Conservation (phyloP, 2,329 filamentous ascomycete species). For the Aspergillus fructus region DNA sequence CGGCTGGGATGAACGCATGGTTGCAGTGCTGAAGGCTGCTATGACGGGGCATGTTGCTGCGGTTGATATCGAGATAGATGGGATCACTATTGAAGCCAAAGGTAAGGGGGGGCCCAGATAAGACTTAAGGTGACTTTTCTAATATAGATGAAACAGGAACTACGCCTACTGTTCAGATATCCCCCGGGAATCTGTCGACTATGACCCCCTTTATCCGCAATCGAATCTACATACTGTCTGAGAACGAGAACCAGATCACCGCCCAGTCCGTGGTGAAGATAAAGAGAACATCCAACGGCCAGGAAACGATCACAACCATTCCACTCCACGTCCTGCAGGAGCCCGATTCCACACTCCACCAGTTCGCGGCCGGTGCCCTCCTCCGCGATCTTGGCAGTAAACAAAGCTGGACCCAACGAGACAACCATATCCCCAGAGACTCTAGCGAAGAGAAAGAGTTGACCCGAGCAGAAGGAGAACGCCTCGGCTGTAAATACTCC, state of each 20-base stretch:
- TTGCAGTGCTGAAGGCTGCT: slow-evolving; percentile 67
- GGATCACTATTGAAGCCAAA: background rate
- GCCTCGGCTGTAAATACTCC: background rate
- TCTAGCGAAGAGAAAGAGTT: background rate
- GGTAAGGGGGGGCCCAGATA: background rate
- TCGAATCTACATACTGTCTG: background rate
- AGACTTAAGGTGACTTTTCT: background rate
- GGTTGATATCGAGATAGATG: background rate
- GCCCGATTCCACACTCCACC: background rate
- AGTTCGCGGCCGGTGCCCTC: background rate
- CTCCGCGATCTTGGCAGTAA: background rate
- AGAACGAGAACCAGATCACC: background rate
- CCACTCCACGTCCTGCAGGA: background rate
- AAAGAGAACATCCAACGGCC: background rate
- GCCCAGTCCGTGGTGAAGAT: background rate
- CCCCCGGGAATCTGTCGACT: background rate
- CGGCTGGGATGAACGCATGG: slow-evolving; percentile 62
- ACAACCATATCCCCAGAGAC: fast-evolving
- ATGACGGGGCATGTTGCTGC: slow-evolving; percentile 36
- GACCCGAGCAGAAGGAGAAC: background rate
- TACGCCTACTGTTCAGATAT: background rate
- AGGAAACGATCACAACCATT: background rate
- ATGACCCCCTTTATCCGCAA: background rate
- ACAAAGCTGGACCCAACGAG: background rate
- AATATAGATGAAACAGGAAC: background rate